These are phyloP conservation scores for Xylariaceae sp. DNA, from an alignment of 2,329 filamentous ascomycete genomes.

Conservation along the genomic window DNA sequence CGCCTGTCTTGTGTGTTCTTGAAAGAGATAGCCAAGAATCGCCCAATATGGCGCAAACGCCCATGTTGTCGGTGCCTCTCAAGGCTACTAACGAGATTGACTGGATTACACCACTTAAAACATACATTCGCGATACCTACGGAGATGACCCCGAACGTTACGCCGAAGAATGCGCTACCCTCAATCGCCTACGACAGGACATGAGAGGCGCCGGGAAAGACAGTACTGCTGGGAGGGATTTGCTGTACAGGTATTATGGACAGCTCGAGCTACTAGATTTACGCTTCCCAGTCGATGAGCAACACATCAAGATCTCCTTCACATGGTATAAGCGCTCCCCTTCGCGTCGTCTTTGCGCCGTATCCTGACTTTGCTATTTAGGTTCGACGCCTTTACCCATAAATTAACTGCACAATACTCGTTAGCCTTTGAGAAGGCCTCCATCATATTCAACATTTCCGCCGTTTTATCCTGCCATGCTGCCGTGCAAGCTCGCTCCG, in stretches of 20 bases:
- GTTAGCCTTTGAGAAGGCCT: slow-evolving; percentile 96
- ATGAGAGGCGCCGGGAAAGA: slow-evolving; percentile 98
- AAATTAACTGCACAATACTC: slow-evolving; percentile 98
- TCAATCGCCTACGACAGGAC: slow-evolving; percentile 95
- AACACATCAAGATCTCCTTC: slow-evolving; percentile 98
- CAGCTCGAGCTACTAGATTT: slow-evolving; percentile 94
- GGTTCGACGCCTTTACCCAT: slow-evolving; percentile 99
- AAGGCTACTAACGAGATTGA: slow-evolving; percentile 98
- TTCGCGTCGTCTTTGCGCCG: slow-evolving; percentile 10
- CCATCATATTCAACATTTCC: slow-evolving; percentile 99
- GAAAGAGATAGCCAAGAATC: slow-evolving; percentile 10
- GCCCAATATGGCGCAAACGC: slow-evolving; percentile 75
- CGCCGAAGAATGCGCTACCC: slow-evolving; percentile 89
- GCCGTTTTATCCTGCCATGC: slow-evolving; percentile 96
- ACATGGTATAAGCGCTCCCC: slow-evolving; percentile 73
- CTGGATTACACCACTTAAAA: slow-evolving; percentile 91
- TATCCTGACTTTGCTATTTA: slow-evolving; percentile 47
- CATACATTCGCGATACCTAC: slow-evolving; percentile 91
- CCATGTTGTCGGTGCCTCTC: slow-evolving; percentile 93
- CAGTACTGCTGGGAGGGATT: slow-evolving; percentile 88
- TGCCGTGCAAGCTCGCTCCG: slow-evolving; percentile 87
- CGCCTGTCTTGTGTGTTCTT: slow-evolving; percentile 12
- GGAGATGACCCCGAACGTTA: slow-evolving; percentile 97
- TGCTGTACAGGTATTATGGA: slow-evolving; percentile 96
- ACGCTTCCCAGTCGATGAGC: slow-evolving; percentile 95